Base-by-base conservation (phyloP, 768 basidiomycete genomes). In the Boletus huronensis region DNA sequence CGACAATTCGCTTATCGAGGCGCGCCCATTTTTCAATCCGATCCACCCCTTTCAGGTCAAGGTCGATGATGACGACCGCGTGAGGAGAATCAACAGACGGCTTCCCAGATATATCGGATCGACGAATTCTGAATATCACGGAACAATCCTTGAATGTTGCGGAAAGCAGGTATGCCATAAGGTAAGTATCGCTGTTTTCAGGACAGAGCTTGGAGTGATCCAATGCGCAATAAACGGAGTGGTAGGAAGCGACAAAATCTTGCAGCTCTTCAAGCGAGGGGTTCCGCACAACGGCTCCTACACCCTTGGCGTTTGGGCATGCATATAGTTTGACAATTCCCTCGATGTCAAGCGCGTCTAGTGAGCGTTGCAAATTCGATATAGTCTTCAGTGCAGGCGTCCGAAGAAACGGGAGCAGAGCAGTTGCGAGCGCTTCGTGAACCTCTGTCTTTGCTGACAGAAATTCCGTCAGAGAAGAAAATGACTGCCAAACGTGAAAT, bases 131-230 rank as follows among this genome's bases (percentile, higher is more conserved):
- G 35, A 86, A 57, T 50, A 88, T 82, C 50, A 88, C 54, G 0
- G 95, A 97, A 72, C 96, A 99, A 70, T 99, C 96, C 69, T 99
- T 99, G 79, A 99, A 93, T 6, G 90, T 90, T 25, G 92, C 92
- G 5, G 93, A 93, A 48, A 98, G 84, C 21, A 93, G 74, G 69
- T 91, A 91, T 8, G 90, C 86, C 44, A 90, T 72, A 39, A 85
- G 65, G 59, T 87, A 82, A 60, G 88, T 81, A 38, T 82, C 79
- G 46, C 90, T 70, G 55, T 83, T 66, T 23, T 73, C 67, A 23
- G 75, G 68, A 35, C 63, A 63, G 26, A 77, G 78, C 21, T 70
- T 65, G 26, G 64, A 60, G 55, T 81, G 73, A 63, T 77, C 70
- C 50, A 72, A 55, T 8, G 66, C 55, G 36, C 57, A 60, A 61